Base-by-base conservation (phyloP, 2,329 filamentous ascomycete genomes). In the Verticillium zaregamsianum region DNA sequence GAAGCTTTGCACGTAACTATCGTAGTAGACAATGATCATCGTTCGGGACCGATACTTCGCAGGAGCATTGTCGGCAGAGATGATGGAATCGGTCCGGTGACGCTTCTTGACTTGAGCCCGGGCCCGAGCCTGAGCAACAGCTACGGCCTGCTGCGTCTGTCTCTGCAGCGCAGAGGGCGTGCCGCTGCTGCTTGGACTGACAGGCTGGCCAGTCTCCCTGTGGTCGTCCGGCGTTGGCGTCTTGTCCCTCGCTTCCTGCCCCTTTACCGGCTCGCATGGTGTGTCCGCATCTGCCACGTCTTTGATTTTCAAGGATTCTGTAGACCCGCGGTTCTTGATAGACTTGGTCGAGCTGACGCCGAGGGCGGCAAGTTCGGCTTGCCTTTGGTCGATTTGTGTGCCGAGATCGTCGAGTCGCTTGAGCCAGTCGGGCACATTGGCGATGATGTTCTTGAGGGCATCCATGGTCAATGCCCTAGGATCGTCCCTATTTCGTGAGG, bases 1-100 rank as follows among this genome's bases (percentile, higher is more conserved):
- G 45, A 89, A 87, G 58, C 86, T 86, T 72, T 97, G 93, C 3
- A 96, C 89, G 64, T 92, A 89, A 67, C 90, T 91, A 72, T 97
- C 93, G 72, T 97, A 97, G 75, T 92, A 93, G n/a, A 97, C 90
- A 49, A 95, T 88, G 56, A 94, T 89, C 82, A 92, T 90, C 62
- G 83, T 88, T 66, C 90, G 86, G 3, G 87, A 87, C 60, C 90
- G 87, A 72, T 90, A 90, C 64, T 86, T 85, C 12, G 79, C 74
- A 1, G 79, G 72, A 2, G 76, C 72, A 12, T 74, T 74, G 39
- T 84, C 81, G 39, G 74, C 78, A 52, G 82, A 86, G 58, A 81
- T 67, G 66, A 86, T 75, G 0, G 84, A 86, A 28, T 82, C 76
- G 14, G 81, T 80, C 59, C 82, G 79, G 59, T 79, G 78, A 57